Conservation (phyloP, 495 filamentous ascomycete species). For the Hypoxylon fuscum region DNA sequence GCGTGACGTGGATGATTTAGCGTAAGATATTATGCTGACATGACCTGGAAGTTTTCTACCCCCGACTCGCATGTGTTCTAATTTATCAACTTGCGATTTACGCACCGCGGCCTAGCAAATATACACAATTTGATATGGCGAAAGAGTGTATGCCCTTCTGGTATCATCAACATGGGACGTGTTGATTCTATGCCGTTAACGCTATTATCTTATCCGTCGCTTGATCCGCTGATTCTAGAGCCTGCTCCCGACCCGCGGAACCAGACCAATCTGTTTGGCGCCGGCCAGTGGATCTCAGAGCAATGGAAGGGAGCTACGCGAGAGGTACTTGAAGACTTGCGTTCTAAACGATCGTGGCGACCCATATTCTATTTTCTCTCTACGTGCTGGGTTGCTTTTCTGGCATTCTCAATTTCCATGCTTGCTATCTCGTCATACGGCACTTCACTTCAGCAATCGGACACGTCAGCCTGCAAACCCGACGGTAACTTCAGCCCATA, state of each 20-base stretch:
- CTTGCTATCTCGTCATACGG: conserved; percentile 3
- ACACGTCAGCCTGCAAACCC: conserved; percentile 5
- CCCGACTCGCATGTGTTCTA: too few relatives aligned
- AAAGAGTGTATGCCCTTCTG: background rate
- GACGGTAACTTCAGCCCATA: conserved; percentile 8
- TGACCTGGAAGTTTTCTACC: too few relatives aligned
- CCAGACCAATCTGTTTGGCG: background rate
- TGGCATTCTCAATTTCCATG: background rate
- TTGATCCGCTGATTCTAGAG: conserved; percentile 6
- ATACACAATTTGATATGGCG: background rate
- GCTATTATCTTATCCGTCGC: background rate
- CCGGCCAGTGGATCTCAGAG: conserved; percentile 6
- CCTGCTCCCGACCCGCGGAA: background rate
- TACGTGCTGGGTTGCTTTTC: background rate
- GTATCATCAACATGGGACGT: background rate
- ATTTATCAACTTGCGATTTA: too few relatives aligned
- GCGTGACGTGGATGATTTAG: too few relatives aligned
- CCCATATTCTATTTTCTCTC: background rate
- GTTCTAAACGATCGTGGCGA: background rate
- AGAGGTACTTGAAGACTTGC: background rate
- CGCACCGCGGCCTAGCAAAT: too few relatives aligned
- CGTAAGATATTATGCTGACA: too few relatives aligned
- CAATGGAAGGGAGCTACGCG: conserved; percentile 7
- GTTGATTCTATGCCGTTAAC: conserved; percentile 7
- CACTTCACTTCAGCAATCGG: background rate